Conservation (phyloP, 164 flowering plant species). For the Aristolochia fimbriata region DNA sequence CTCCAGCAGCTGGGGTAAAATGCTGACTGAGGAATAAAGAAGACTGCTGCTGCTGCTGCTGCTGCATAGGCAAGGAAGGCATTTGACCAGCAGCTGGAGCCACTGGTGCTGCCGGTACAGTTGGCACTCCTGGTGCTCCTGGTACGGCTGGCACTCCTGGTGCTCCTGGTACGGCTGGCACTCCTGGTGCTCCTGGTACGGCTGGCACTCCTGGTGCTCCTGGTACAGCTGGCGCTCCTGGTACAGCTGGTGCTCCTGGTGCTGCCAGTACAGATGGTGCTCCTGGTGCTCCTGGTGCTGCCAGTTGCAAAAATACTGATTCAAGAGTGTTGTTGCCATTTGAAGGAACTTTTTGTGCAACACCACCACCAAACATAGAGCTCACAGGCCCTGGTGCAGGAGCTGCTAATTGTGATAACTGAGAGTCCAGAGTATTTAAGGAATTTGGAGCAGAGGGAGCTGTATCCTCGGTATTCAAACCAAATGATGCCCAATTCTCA, state of each 20-base stretch:
- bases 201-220: constrained; percentile 18
- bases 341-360: constrained; percentile 20
- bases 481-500: constrained; percentile 92
- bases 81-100: constrained; percentile 16
- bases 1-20: constrained; percentile 19
- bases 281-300: constrained; percentile 34
- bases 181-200: constrained; percentile 32
- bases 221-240: not conserved
- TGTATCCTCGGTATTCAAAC: constrained; percentile 32
- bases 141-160: too few species aligned
- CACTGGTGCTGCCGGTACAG: constrained; percentile 12
- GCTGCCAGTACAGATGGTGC: constrained; percentile 16
- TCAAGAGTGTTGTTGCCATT: constrained; percentile 32
- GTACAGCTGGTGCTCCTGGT: constrained; percentile 13
- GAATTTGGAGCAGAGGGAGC: constrained; percentile 31
- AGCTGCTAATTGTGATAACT: constrained; percentile 44
- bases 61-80: constrained; percentile 20
- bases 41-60: constrained; percentile 37
- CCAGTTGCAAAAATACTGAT: constrained; percentile 44
- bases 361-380: constrained; percentile 15
- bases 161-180: constrained; percentile 40
- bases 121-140: constrained; percentile 30
- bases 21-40: constrained; percentile 34
- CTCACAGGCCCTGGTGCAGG: constrained; percentile 34
- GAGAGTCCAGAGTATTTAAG: constrained; percentile 39